Evolutionary conservation across 768 basidiomycete species (phyloP).

Genomic region (Myochromella boudieri): DNA sequence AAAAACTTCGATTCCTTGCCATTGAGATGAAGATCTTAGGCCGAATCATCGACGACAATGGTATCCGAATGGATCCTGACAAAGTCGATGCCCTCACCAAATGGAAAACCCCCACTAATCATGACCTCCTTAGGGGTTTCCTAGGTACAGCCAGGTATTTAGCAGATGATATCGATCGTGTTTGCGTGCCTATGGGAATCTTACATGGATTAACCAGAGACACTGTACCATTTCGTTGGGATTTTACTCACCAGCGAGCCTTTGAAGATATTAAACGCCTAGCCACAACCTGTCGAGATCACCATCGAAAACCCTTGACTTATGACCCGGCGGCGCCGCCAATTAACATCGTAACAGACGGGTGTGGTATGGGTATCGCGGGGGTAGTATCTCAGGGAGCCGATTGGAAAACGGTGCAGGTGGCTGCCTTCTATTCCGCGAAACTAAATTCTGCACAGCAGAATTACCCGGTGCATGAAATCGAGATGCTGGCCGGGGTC

Average conservation of each 20-base stretch:
- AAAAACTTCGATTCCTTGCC: too few relatives aligned
- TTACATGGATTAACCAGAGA: slow-evolving; percentile 1
- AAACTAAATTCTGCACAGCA: too few relatives aligned
- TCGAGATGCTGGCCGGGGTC: too few relatives aligned
- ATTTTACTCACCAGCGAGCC: slow-evolving; percentile 4
- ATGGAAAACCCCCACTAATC: not conserved
- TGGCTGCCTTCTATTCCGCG: slow-evolving; percentile 2
- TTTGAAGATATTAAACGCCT: slow-evolving; percentile 1
- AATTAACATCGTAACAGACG: slow-evolving; percentile 3
- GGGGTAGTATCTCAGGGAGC: not conserved
- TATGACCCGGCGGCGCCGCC: not conserved
- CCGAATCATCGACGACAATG: not conserved
- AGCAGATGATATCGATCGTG: slow-evolving; percentile 1
- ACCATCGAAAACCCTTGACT: not conserved
- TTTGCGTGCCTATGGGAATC: slow-evolving; percentile 1
- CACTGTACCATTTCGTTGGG: too few relatives aligned
- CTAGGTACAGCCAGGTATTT: not conserved
- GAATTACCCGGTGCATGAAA: too few relatives aligned
- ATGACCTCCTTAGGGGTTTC: not conserved
- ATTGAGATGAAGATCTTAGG: slow-evolving; percentile 1
- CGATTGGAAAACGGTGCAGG: not conserved
- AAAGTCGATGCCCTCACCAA: not conserved
- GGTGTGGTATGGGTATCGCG: too few relatives aligned
- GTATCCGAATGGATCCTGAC: not conserved
- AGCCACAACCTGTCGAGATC: not conserved